Conservation (phyloP, 345 rosid species). For the Brassica napus region DNA sequence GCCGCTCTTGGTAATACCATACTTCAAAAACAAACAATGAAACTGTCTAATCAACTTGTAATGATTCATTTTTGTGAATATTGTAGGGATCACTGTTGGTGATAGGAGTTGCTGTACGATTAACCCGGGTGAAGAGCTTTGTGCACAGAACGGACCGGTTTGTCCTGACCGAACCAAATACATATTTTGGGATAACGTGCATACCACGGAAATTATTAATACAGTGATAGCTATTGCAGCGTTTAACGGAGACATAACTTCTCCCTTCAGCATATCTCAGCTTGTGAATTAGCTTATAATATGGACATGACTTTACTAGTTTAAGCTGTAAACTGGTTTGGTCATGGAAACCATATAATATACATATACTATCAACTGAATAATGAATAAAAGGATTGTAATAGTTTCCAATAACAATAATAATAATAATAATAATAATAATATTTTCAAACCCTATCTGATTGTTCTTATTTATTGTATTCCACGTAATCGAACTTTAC, state of each 20-base stretch:
- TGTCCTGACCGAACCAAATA: conserved; percentile 42
- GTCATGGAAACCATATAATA: not conserved
- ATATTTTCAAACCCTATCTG: not conserved
- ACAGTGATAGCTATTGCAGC: conserved; percentile 25
- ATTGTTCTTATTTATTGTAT: not conserved
- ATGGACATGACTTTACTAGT: conserved; percentile 2
- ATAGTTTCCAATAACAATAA: too few relatives aligned
- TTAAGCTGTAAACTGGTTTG: not conserved
- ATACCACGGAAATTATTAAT: conserved; percentile 46
- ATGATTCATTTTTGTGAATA: not conserved
- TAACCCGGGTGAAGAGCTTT: conserved; percentile 34
- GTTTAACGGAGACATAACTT: conserved; percentile 11
- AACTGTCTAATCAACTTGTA: not conserved
- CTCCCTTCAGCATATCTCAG: conserved; percentile 29
- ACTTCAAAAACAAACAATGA: not conserved
- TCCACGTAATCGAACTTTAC: not conserved
- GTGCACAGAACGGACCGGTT: conserved; percentile 34
- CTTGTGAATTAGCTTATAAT: conserved; percentile 7
- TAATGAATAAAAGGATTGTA: not conserved
- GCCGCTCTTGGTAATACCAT: conserved; percentile 22
- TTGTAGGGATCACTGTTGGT: conserved; percentile 37
- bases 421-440: too few relatives aligned
- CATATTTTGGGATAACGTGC: conserved; percentile 61
- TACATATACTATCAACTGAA: not conserved
- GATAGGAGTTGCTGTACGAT: conserved; percentile 40